A percentile compares a stretch with the other conserved stretches of the same genome.
Evolutionary conservation across 306 rosid species (phyloP).

Genomic region (Citrullus colocynthis): DNA sequence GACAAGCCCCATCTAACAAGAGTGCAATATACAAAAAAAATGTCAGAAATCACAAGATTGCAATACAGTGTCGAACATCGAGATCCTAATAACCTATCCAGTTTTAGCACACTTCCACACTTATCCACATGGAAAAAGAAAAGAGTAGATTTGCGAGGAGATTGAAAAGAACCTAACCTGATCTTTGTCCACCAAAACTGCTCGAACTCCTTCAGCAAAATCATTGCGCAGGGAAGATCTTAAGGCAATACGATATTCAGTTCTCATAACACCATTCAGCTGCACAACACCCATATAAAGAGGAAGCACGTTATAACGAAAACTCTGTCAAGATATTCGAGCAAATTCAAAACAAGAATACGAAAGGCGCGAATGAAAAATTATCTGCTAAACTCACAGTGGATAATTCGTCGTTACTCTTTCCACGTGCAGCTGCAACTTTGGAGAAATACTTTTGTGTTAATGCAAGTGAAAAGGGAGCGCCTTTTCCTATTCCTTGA

Average conservation of each 20-base stretch:
- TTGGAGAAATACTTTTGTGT: constrained; percentile 64
- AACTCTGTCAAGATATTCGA: not conserved
- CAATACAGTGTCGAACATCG: not conserved
- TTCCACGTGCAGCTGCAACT: constrained; percentile 64
- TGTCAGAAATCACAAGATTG: not conserved
- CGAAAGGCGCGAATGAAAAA: not conserved
- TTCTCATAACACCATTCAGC: constrained; percentile 77
- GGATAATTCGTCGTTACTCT: constrained; percentile 41
- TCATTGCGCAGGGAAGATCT: constrained; percentile 71
- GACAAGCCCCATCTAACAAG: too few species aligned
- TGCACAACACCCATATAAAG: constrained; percentile 22
- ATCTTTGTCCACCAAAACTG: constrained; percentile 90
- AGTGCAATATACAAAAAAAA: not conserved
- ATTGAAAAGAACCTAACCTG: constrained; percentile 44
- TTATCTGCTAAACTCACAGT: constrained; percentile 31
- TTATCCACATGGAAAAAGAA: not conserved
- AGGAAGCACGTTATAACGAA: not conserved
- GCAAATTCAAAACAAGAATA: not conserved
- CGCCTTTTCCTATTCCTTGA: constrained; percentile 81
- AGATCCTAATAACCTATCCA: not conserved
- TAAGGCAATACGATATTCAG: constrained; percentile 79
- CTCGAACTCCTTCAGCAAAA: constrained; percentile 94
- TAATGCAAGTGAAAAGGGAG: constrained; percentile 84
- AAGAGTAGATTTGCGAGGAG: not conserved
- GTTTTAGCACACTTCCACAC: not conserved